A percentile compares a stretch with the other conserved stretches of the same genome.
Evolutionary conservation across 768 basidiomycete species (phyloP).

Genomic region (Agaricus subrufescens): DNA sequence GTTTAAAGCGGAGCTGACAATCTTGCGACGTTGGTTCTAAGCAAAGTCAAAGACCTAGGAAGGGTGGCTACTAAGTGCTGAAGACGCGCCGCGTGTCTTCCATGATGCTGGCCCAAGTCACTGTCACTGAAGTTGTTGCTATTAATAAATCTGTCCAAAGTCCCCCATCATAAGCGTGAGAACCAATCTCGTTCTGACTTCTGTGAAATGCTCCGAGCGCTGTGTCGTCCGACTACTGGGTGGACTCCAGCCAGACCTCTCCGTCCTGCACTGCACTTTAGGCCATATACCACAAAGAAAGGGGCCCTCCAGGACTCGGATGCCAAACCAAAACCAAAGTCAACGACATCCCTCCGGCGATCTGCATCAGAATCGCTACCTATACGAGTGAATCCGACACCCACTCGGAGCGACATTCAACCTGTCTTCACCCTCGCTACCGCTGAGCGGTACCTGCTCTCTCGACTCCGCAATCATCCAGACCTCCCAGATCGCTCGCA

Average conservation of each 20-base stretch:
- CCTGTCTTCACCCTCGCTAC: constrained; percentile 83
- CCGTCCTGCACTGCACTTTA: background rate
- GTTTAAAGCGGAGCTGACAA: background rate
- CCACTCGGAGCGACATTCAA: constrained; percentile 76
- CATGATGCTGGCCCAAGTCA: too few relatives aligned
- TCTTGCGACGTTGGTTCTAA: background rate
- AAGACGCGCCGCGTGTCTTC: too few relatives aligned
- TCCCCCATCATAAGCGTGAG: too few relatives aligned
- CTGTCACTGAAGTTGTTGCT: too few relatives aligned
- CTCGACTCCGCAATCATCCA: constrained; percentile 48
- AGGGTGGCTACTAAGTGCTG: too few relatives aligned
- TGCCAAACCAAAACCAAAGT: constrained; percentile 72
- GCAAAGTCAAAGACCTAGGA: background rate
- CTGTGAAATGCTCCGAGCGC: too few relatives aligned
- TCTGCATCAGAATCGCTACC: constrained; percentile 83
- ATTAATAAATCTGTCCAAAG: too few relatives aligned
- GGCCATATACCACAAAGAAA: background rate
- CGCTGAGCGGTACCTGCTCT: constrained; percentile 75
- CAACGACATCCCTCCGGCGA: constrained; percentile 73
- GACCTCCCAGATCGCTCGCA: constrained; percentile 51
- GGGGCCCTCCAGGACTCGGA: constrained; percentile 18
- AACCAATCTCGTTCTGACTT: too few relatives aligned
- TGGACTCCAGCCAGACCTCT: background rate
- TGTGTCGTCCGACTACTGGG: too few relatives aligned
- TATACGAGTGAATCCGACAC: constrained; percentile 82